Base-by-base conservation (phyloP, 768 basidiomycete genomes). In the Mycena vitilis region DNA sequence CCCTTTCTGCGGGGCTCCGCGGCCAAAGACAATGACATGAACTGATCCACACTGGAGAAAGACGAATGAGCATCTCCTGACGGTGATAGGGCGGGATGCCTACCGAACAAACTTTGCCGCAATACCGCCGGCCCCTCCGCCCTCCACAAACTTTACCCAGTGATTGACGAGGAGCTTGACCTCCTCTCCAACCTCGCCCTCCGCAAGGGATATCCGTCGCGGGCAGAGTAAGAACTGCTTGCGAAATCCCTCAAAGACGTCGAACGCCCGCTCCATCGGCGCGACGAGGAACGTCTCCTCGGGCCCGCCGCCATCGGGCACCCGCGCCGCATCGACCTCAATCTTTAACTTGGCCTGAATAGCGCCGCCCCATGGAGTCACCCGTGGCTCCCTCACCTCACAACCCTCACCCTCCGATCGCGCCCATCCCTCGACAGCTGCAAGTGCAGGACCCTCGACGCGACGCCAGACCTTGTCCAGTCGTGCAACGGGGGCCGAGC, bases 381-480 rank as follows among this genome's bases (percentile, higher is more conserved):
- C 76, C 66, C 80, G 80, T 9, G 89, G 87, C 57, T 88, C 81
- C 3, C 74, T 73, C 6, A 78, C 78, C 74, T 80, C 12, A 76
- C 76, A 60, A 76, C 78, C 80, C 30, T 80, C 79, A 9, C 75
- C 75, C 37, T 74, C 75, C 36, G 81, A 78, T 72, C 88, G 84
- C 0, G 90, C 86, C 93, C 93, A 94, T 4, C 84, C 82, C 69
- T 93, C 91, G 36, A 93, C 85, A 4, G 83, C 84, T 10, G 84
- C 81, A 53, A 89, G 72, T 20, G 87, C 87, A 23, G 83, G 81
- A 0, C 86, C 75, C 65, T 93, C 91, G 0, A 92, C 91, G 22
- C 93, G 83, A 73, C 87, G 89, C 94, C 94, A 95, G 7, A 84
- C 91, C 76, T 93, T 94, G 57, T 90, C 91, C 56, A 95, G 77